Conservation (phyloP, 2,329 filamentous ascomycete species). For the Anisogramma anomala region DNA sequence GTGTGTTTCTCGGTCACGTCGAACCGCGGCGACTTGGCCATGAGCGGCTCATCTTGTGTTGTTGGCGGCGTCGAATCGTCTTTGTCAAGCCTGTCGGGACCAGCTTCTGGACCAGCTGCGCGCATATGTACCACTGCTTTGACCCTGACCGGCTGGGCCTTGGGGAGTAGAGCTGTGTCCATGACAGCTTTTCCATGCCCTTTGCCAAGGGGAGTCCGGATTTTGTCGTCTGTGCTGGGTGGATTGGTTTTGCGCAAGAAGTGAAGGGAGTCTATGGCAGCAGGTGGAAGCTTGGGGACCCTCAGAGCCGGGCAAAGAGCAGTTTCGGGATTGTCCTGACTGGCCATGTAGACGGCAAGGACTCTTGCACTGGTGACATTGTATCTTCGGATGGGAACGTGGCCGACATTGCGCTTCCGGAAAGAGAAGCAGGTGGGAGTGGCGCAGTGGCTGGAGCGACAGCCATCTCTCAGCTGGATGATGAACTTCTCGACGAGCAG, state of each 20-base stretch:
- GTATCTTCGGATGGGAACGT: slow-evolving; percentile 63
- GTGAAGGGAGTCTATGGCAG: slow-evolving; percentile 35
- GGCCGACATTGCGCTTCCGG: slow-evolving; percentile 54
- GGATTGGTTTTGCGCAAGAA: slow-evolving; percentile 27
- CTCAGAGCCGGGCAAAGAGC: slow-evolving; percentile 51
- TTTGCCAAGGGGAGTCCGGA: slow-evolving; percentile 16
- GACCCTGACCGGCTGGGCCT: slow-evolving; percentile 3
- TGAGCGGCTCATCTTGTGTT: background rate
- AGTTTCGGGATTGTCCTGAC: slow-evolving; percentile 62
- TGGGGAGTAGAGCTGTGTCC: background rate
- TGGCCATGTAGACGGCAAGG: slow-evolving; percentile 68
- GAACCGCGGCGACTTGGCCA: slow-evolving; percentile 19
- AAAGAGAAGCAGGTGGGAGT: slow-evolving; percentile 74
- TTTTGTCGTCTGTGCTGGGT: slow-evolving; percentile 3
- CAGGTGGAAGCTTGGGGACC: slow-evolving; percentile 30
- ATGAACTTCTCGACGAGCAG: slow-evolving; percentile 63
- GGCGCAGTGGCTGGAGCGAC: slow-evolving; percentile 54
- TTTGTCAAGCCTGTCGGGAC: background rate
- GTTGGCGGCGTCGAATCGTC: slow-evolving; percentile 1
- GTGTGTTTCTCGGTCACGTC: slow-evolving; percentile 34
- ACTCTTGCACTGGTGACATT: slow-evolving; percentile 73
- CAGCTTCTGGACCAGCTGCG: slow-evolving; percentile 1
- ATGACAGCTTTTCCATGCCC: background rate
- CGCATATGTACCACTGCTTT: slow-evolving; percentile 11
- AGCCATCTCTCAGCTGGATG: slow-evolving; percentile 71